phyloP scores from a whole-genome alignment of 2,329 filamentous ascomycete species.

The Aureobasidium namibiae region DNA sequence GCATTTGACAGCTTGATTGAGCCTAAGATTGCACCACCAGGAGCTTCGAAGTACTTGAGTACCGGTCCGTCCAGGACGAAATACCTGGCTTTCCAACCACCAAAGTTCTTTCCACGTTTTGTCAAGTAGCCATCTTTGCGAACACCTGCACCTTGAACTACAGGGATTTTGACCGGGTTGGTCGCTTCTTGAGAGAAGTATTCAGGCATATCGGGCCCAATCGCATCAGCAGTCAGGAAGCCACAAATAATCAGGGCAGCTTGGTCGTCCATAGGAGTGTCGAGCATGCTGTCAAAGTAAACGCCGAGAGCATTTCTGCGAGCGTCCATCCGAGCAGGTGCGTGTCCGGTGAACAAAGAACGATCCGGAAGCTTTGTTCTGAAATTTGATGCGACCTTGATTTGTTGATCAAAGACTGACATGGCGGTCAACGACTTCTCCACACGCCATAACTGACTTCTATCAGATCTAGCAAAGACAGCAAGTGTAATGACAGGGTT shows the following conservation, averaged over 20 bases:
- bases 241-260: slow-evolving; percentile 76
- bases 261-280: slow-evolving; percentile 69
- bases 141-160: slow-evolving; percentile 22
- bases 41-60: slow-evolving; percentile 85
- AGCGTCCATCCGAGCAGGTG: slow-evolving; percentile 86
- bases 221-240: slow-evolving; percentile 66
- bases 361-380: slow-evolving; percentile 73
- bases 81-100: slow-evolving; percentile 87
- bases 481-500: slow-evolving; percentile 91
- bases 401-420: slow-evolving; percentile 68
- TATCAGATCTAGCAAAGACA: slow-evolving; percentile 67
- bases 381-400: slow-evolving; percentile 68
- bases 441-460: slow-evolving; percentile 79
- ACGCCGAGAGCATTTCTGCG: slow-evolving; percentile 70
- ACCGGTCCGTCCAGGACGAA: slow-evolving; percentile 62
- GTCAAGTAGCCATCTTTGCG: slow-evolving; percentile 86
- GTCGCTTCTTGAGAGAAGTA: slow-evolving; percentile 24
- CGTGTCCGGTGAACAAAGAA: slow-evolving; percentile 81
- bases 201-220: slow-evolving; percentile 48
- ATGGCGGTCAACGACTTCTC: slow-evolving; percentile 85
- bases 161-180: slow-evolving; percentile 18
- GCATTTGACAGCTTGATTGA: slow-evolving; percentile 87
- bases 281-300: slow-evolving; percentile 78
- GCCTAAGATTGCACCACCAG: slow-evolving; percentile 81
- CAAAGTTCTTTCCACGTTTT: slow-evolving; percentile 96